Conservation (phyloP, 2,329 filamentous ascomycete species). For the Diaporthe citrichinensis region DNA sequence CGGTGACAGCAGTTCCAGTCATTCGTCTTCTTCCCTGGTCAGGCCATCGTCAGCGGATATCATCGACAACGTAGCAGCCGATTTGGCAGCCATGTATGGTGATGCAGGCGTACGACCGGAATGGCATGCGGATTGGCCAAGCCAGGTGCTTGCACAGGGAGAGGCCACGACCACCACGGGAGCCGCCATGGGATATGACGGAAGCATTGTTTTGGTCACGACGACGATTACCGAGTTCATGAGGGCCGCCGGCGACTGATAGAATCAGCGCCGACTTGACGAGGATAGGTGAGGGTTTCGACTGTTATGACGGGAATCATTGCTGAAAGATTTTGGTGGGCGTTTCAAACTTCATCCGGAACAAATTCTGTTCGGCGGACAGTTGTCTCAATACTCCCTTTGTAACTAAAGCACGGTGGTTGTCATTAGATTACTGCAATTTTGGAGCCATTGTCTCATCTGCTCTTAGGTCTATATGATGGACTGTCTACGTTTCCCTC, state of each 20-base stretch:
- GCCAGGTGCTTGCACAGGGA: neutral
- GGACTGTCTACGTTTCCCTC: too few relatives aligned
- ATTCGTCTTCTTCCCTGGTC: neutral
- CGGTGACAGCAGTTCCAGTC: neutral
- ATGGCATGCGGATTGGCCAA: slow-evolving; percentile 15
- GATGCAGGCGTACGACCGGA: slow-evolving; percentile 12
- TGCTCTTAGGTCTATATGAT: neutral
- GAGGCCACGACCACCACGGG: slow-evolving; percentile 6
- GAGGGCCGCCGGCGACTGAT: neutral
- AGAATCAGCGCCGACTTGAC: too few relatives aligned
- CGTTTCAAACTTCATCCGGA: neutral
- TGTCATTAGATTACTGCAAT: neutral
- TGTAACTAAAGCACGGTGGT: neutral
- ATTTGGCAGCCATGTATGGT: slow-evolving; percentile 28
- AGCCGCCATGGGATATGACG: slow-evolving; percentile 23
- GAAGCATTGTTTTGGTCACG: slow-evolving; percentile 36
- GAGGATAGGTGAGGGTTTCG: neutral
- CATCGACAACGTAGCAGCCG: slow-evolving; percentile 29
- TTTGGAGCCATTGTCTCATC: neutral
- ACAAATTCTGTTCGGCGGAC: neutral
- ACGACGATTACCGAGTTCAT: slow-evolving; percentile 38
- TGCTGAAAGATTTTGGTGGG: slow-evolving; percentile 15
- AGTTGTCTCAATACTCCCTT: neutral
- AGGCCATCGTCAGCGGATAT: slow-evolving; percentile 23
- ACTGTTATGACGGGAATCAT: neutral